phyloP scores from a whole-genome alignment of 305 asterid genomes.

The Plantago coronopus region DNA sequence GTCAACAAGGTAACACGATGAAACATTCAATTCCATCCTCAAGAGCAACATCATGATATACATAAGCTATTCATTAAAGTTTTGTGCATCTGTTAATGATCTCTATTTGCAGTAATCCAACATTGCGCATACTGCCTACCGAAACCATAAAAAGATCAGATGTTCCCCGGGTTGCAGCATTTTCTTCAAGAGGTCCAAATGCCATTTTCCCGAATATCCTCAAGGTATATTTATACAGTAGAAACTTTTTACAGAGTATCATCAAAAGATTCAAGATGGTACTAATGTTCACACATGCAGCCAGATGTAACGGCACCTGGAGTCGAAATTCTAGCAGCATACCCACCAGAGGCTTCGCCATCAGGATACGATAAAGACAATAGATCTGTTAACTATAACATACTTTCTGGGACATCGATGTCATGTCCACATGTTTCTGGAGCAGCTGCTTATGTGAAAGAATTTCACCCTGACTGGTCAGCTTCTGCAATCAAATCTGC shows the following conservation, averaged over 20 bases:
- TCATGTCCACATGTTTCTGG: slow-evolving; percentile 40
- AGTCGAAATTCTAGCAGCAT: slow-evolving; percentile 41
- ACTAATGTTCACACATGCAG: slow-evolving; percentile 19
- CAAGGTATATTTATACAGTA: slow-evolving; percentile 32
- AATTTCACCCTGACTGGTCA: slow-evolving; percentile 37
- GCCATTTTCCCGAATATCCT: slow-evolving; percentile 30
- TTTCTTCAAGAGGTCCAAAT: slow-evolving; percentile 52
- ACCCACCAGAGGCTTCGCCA: slow-evolving; percentile 25
- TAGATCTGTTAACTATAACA: slow-evolving; percentile 24
- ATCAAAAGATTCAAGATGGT: not conserved
- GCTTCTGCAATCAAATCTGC: slow-evolving; percentile 42
- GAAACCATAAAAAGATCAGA: slow-evolving; percentile 21
- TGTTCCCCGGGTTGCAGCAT: slow-evolving; percentile 37
- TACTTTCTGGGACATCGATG: slow-evolving; percentile 42
- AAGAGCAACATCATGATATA: not conserved
- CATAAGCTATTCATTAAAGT: no score
- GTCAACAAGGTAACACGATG: slow-evolving; percentile 26
- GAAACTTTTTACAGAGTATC: not conserved
- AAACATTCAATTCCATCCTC: not conserved
- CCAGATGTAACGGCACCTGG: slow-evolving; percentile 47
- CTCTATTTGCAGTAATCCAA: slow-evolving; percentile 22
- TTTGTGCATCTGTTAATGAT: no score
- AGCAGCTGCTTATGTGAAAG: slow-evolving; percentile 41
- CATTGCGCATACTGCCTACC: slow-evolving; percentile 16
- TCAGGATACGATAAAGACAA: slow-evolving; percentile 7